A percentile compares a stretch with the other conserved stretches of the same genome.
Evolutionary conservation across 352 stramenopile genomes (phyloP).

Genomic region (Phytopythium montanum): DNA sequence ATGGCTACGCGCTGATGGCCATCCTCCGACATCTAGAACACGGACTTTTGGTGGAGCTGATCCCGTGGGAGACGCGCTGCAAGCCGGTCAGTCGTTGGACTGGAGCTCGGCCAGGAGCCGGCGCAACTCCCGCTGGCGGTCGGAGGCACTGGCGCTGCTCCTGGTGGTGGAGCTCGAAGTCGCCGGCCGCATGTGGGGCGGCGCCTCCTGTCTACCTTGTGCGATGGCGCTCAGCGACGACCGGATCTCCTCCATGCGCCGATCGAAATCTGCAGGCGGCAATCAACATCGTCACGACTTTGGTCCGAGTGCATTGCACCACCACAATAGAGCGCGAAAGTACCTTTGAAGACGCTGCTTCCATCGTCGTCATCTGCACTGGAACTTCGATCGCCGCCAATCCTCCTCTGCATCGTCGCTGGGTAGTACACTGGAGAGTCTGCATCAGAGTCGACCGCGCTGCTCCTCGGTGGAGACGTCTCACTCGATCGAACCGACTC

Average conservation of each 20-base stretch:
- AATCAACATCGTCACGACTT: neutral
- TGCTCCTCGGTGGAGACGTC: constrained; percentile 5
- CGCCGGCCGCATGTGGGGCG: neutral
- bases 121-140: constrained; percentile 32
- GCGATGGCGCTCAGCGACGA: constrained; percentile 56
- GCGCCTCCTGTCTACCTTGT: constrained; percentile 13
- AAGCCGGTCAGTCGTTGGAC: neutral
- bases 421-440: constrained; percentile 7
- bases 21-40: neutral
- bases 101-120: constrained; percentile 14
- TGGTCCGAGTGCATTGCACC: neutral
- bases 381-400: neutral
- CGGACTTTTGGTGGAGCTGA: neutral
- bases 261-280: constrained; percentile 48
- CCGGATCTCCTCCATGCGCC: constrained; percentile 70
- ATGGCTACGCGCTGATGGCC: too few species aligned
- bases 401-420: neutral
- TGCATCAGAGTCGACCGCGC: neutral
- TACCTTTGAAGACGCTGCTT: constrained; percentile 27
- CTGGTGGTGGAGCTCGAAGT: neutral
- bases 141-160: neutral
- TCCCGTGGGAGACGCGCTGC: too few species aligned
- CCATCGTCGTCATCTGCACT: constrained; percentile 2
- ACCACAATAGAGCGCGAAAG: neutral
- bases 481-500: constrained; percentile 10